Evolutionary conservation across 2,329 filamentous ascomycete species (phyloP).

Genomic region (Furcasterigmium sp.): DNA sequence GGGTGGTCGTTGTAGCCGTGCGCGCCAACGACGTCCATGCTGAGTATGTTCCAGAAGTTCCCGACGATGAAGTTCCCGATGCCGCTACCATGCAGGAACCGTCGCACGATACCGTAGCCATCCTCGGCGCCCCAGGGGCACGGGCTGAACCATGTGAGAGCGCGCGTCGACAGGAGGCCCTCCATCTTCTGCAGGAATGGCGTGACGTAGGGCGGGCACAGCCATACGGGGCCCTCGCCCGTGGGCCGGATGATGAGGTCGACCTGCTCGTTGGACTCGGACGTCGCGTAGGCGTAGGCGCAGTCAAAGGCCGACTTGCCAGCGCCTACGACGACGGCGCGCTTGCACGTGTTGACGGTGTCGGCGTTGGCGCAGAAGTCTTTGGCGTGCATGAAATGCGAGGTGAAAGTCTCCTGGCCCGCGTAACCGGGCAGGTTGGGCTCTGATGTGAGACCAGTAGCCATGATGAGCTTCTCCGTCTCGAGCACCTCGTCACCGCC

Average conservation of each 20-base stretch:
- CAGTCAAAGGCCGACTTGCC: constrained; percentile 55
- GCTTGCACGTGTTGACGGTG: constrained; percentile 23
- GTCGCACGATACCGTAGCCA: constrained; percentile 39
- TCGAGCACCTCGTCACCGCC: constrained; percentile 9
- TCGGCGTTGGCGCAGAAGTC: constrained; percentile 30
- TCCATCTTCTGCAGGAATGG: constrained; percentile 57
- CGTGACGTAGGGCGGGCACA: constrained; percentile 53
- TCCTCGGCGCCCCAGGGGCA: constrained; percentile 58
- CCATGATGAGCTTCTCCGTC: constrained; percentile 38
- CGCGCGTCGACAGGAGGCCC: constrained; percentile 43
- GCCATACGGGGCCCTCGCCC: constrained; percentile 50
- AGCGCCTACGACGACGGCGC: constrained; percentile 45
- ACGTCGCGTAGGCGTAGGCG: constrained; percentile 46
- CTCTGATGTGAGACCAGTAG: constrained; percentile 41
- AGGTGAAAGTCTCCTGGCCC: constrained; percentile 28
- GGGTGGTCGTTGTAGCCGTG: constrained; percentile 40
- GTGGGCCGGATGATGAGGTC: constrained; percentile 44
- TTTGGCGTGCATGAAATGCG: constrained; percentile 36
- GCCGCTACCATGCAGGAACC: constrained; percentile 44
- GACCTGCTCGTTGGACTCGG: constrained; percentile 23
- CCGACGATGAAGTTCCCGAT: constrained; percentile 42
- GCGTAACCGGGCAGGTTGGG: constrained; percentile 33
- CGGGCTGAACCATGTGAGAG: constrained; percentile 60
- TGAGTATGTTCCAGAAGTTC: constrained; percentile 43
- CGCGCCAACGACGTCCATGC: constrained; percentile 36